Conservation (phyloP, 345 rosid genomes). For the Brassica cretica region DNA sequence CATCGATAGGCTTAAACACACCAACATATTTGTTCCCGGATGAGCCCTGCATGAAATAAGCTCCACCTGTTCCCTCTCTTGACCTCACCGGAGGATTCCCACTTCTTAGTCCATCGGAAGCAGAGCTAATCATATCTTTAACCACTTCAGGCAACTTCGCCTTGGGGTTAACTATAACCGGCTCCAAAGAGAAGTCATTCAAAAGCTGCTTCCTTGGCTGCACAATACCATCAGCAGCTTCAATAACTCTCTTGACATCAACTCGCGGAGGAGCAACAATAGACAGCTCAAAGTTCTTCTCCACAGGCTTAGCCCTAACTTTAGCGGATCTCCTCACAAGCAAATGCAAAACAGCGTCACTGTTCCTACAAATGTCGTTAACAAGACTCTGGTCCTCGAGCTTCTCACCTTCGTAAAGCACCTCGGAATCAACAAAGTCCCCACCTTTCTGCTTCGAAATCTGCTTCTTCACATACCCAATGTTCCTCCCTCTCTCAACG, state of each 20-base stretch:
- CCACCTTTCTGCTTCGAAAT: conserved; percentile 47
- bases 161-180: conserved; percentile 45
- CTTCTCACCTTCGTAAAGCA: conserved; percentile 65
- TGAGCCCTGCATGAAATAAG: conserved; percentile 76
- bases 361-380: conserved; percentile 51
- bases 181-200: conserved; percentile 50
- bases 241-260: conserved; percentile 30
- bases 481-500: conserved; percentile 64
- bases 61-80: conserved; percentile 85
- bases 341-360: conserved; percentile 61
- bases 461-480: conserved; percentile 70
- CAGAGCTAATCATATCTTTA: conserved; percentile 53
- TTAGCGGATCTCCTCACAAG: conserved; percentile 66
- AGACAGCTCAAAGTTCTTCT: conserved; percentile 64
- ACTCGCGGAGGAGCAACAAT: conserved; percentile 47
- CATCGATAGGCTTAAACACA: conserved; percentile 86
- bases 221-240: conserved; percentile 5
- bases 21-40: conserved; percentile 62
- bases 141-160: conserved; percentile 46
- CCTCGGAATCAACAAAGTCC: conserved; percentile 53
- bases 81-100: conserved; percentile 65
- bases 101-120: conserved; percentile 56
- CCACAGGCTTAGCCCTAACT: conserved; percentile 60
- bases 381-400: conserved; percentile 67
- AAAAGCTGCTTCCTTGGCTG: conserved; percentile 31